phyloP scores from a whole-genome alignment of 176 grass and related monocot species.

The Cenchrus americanus region DNA sequence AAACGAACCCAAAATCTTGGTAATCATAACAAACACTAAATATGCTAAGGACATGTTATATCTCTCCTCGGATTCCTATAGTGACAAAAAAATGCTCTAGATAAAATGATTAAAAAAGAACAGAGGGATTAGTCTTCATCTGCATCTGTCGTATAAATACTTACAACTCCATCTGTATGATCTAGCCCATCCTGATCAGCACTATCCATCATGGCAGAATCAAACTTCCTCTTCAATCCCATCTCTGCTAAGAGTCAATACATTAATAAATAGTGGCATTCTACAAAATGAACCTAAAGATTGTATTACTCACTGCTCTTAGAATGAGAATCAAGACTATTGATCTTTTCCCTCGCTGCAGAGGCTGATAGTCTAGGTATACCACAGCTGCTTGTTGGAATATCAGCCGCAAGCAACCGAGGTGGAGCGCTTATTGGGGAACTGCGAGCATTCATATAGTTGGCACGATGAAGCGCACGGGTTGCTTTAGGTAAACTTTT shows the following conservation, averaged over 20 bases:
- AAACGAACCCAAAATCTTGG: background rate
- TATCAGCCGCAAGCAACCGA: constrained; percentile 44
- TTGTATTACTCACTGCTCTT: constrained; percentile 42
- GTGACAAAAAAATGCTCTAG: background rate
- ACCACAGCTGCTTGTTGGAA: constrained; percentile 43
- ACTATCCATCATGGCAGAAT: constrained; percentile 27
- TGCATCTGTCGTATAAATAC: constrained; percentile 43
- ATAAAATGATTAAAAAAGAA: constrained; percentile 3
- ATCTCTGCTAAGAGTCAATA: constrained; percentile 46
- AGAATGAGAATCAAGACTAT: constrained; percentile 6
- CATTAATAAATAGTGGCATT: constrained; percentile 49
- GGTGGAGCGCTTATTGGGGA: constrained; percentile 26
- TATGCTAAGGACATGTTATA: background rate
- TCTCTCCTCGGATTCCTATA: background rate
- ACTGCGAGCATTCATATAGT: constrained; percentile 32
- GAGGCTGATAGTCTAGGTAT: constrained; percentile 31
- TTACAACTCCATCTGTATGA: constrained; percentile 37
- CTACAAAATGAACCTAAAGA: constrained; percentile 24
- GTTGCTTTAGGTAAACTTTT: constrained; percentile 67
- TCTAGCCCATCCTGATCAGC: constrained; percentile 12
- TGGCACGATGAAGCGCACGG: constrained; percentile 46
- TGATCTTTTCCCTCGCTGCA: constrained; percentile 31
- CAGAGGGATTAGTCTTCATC: background rate
- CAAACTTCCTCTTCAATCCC: constrained; percentile 59
- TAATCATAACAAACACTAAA: background rate